Base-by-base conservation (phyloP, 768 basidiomycete species). In the Collybiopsis luxurians region DNA sequence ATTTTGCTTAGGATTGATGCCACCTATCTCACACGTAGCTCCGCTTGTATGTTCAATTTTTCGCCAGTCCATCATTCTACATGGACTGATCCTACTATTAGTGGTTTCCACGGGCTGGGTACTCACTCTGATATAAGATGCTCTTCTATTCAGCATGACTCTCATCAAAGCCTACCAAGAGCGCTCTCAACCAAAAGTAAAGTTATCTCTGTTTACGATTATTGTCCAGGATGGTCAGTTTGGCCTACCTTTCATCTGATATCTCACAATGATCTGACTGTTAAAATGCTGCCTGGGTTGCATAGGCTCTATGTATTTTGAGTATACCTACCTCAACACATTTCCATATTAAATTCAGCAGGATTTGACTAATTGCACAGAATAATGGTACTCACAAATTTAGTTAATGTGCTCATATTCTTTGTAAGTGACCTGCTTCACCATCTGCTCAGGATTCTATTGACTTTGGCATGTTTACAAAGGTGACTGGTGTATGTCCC, bases 261-360 rank as follows among this genome's bases (percentile, higher is more conserved):
- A n/a, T n/a, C n/a, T n/a, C n/a, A n/a, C n/a, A n/a, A n/a, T n/a
- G n/a, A 48, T n/a, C 19, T 4, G 5, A 15, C 13, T 34, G 9
- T 10, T 31, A n/a, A n/a, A n/a, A n/a, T n/a, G n/a, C n/a, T n/a
- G n/a, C n/a, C n/a, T n/a, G n/a, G n/a, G n/a, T n/a, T n/a, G n/a
- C n/a, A n/a, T 24, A 53, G 51, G 51, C 23, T 39, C 51, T n/a
- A 53, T 53, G 1, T 53, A 53, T 21, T 53, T 39, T 42, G 51
- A 23, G 51, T 53, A 15, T n/a, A 13, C 38, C 5, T 38, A 6
- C 38, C 15, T 1, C 34, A 51, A 28, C 48, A 17, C 2, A 50
- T 10, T 50, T 6, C 1, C 17, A 31, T 30, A 12, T 12, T n/a
- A n/a, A n/a, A n/a, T n/a, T n/a, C n/a, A n/a, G n/a, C 34, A 36